Evolutionary conservation across 2,329 filamentous ascomycete species (phyloP).

Genomic region (Aspergillus ibericus): DNA sequence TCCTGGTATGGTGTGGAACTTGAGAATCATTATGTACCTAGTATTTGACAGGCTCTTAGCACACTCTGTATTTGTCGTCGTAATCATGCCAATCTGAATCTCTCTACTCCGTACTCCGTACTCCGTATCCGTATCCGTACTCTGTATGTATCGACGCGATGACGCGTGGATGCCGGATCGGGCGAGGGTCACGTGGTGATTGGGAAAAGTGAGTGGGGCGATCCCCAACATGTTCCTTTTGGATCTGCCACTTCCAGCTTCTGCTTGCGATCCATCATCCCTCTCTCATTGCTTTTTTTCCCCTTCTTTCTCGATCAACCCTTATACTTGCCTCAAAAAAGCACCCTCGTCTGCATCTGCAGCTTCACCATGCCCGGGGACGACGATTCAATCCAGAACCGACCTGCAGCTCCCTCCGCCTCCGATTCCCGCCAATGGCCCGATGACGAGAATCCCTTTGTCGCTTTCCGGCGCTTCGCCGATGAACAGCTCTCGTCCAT

Average conservation of each 20-base stretch:
- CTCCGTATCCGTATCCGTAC: no score
- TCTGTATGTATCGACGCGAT: background rate
- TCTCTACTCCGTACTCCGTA: no score
- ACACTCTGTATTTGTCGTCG: no score
- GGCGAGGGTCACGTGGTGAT: slow-evolving; percentile 32
- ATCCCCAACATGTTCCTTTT: slow-evolving; percentile 30
- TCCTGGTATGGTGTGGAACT: no score
- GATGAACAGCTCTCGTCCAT: slow-evolving; percentile 59
- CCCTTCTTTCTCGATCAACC: slow-evolving; percentile 6
- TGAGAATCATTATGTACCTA: no score
- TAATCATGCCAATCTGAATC: no score
- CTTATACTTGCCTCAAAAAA: background rate
- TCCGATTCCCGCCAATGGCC: slow-evolving; percentile 21
- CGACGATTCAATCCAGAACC: slow-evolving; percentile 13
- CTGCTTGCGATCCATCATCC: slow-evolving; percentile 11
- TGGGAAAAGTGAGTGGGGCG: slow-evolving; percentile 22
- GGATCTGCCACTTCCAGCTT: slow-evolving; percentile 18
- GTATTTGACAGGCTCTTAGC: no score
- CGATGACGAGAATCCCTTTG: slow-evolving; percentile 56
- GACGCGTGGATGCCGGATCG: background rate
- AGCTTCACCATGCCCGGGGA: slow-evolving; percentile 27
- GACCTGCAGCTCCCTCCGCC: slow-evolving; percentile 21
- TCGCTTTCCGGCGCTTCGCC: slow-evolving; percentile 61
- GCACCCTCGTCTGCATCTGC: background rate
- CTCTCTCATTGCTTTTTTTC: slow-evolving; percentile 3